Evolutionary conservation across 306 rosid species (phyloP).

Genomic region (Prunus armeniaca): DNA sequence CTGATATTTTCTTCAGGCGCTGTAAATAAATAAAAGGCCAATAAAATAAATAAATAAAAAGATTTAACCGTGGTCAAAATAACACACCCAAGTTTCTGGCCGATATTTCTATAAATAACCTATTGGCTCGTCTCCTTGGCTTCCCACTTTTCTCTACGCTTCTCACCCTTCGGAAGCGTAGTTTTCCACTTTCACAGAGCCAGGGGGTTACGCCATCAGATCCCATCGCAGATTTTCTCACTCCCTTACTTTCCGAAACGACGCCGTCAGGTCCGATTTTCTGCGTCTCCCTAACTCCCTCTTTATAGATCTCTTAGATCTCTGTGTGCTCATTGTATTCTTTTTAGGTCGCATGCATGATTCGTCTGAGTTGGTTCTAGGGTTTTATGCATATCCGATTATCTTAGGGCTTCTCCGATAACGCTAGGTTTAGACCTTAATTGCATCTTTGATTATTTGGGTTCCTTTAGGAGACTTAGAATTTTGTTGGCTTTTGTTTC

Average conservation of each 20-base stretch:
- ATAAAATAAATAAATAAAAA: background rate
- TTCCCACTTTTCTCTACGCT: constrained; percentile 35
- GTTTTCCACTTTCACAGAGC: constrained; percentile 6
- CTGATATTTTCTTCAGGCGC: background rate
- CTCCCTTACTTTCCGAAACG: background rate
- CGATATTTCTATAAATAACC: constrained; percentile 35
- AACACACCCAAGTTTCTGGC: background rate
- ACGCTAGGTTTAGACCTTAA: background rate
- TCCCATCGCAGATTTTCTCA: background rate
- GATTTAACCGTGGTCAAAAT: constrained; percentile 22
- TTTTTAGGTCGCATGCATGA: background rate
- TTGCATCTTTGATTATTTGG: constrained; percentile 23
- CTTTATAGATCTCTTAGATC: constrained; percentile 31
- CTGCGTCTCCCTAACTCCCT: background rate
- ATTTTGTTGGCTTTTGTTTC: background rate
- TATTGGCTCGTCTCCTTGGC: rapidly evolving
- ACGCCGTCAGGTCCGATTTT: constrained; percentile 23
- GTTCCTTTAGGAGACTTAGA: background rate
- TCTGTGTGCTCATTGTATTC: constrained; percentile 3
- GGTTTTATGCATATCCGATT: constrained; percentile 8
- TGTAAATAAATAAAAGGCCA: background rate
- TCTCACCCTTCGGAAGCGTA: constrained; percentile 48
- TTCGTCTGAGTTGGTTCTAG: constrained; percentile 7
- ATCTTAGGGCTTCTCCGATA: background rate
- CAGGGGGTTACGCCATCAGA: constrained; percentile 21